These are phyloP conservation scores for Cudoniella acicularis DNA, from an alignment of 495 filamentous ascomycete species.

Conservation along the genomic window DNA sequence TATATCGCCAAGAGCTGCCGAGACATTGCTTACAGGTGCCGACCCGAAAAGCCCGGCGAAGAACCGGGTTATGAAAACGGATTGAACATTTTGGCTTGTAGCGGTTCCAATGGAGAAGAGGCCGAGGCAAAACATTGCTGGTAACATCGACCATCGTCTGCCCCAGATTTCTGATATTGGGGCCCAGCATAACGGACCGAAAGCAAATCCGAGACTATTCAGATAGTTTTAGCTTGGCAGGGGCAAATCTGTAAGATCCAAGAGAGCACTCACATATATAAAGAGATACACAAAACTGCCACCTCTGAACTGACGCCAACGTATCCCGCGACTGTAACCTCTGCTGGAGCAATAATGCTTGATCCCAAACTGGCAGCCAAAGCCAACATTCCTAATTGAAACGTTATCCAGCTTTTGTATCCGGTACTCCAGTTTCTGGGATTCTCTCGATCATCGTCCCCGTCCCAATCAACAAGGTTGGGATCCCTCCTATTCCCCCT, in stretches of 20 bases:
- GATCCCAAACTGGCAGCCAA: slow-evolving; percentile 45
- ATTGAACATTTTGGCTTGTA: slow-evolving; percentile 29
- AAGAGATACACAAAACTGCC: slow-evolving; percentile 22
- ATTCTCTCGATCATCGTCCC: slow-evolving; percentile 32
- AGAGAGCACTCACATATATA: slow-evolving; percentile 27
- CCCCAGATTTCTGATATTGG: slow-evolving; percentile 42
- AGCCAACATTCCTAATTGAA: slow-evolving; percentile 47
- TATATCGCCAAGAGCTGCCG: slow-evolving; percentile 48
- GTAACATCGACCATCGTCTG: slow-evolving; percentile 41
- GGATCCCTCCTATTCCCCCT: slow-evolving; percentile 12
- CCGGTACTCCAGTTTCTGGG: slow-evolving; percentile 41
- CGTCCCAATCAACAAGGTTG: slow-evolving; percentile 23
- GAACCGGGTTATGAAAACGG: slow-evolving; percentile 31
- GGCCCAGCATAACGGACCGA: slow-evolving; percentile 34
- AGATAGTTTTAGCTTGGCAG: slow-evolving; percentile 21
- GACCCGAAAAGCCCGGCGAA: slow-evolving; percentile 35
- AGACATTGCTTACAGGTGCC: slow-evolving; percentile 35
- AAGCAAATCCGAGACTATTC: slow-evolving; percentile 36
- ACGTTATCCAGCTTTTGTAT: slow-evolving; percentile 47
- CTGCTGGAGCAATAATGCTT: slow-evolving; percentile 47
- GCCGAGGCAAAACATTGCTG: slow-evolving; percentile 40
- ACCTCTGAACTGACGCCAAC: slow-evolving; percentile 29
- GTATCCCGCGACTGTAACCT: slow-evolving; percentile 35
- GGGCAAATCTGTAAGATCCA: not conserved
- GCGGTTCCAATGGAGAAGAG: slow-evolving; percentile 44